phyloP scores from a whole-genome alignment of 2,329 filamentous ascomycete genomes.

The Epichloe uncinata region DNA sequence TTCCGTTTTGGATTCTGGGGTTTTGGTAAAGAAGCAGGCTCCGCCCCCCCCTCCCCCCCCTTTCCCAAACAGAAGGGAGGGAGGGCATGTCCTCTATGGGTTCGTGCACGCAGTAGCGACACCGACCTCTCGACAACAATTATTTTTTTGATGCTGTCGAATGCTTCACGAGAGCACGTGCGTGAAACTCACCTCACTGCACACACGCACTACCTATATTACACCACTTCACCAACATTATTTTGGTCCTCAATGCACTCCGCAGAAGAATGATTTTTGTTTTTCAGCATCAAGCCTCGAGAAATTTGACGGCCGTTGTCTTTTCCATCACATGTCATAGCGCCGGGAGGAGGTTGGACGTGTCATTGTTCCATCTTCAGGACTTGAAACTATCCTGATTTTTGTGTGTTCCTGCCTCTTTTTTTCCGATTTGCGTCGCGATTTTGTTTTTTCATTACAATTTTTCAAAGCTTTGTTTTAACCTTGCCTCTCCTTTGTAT shows the following conservation, averaged over 20 bases:
- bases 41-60: too few species aligned
- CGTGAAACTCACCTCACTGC: neutral
- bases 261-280: neutral
- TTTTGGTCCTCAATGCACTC: neutral
- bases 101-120: neutral
- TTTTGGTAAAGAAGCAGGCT: neutral
- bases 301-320: neutral
- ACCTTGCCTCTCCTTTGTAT: neutral
- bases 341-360: conserved; percentile 3
- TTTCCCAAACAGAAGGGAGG: neutral
- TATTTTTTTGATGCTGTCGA: neutral
- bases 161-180: neutral
- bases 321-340: neutral
- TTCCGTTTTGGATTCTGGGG: neutral
- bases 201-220: neutral
- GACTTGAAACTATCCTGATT: neutral
- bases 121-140: neutral
- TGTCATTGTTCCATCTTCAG: neutral
- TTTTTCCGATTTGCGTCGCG: conserved; percentile 1
- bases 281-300: conserved; percentile 1
- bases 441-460: neutral
- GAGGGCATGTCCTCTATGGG: neutral
- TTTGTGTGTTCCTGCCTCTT: neutral
- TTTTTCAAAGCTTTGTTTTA: conserved; percentile 2
- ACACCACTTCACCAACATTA: neutral